Base-by-base conservation (phyloP, 352 stramenopile genomes). In the Phytophthora megakarya region DNA sequence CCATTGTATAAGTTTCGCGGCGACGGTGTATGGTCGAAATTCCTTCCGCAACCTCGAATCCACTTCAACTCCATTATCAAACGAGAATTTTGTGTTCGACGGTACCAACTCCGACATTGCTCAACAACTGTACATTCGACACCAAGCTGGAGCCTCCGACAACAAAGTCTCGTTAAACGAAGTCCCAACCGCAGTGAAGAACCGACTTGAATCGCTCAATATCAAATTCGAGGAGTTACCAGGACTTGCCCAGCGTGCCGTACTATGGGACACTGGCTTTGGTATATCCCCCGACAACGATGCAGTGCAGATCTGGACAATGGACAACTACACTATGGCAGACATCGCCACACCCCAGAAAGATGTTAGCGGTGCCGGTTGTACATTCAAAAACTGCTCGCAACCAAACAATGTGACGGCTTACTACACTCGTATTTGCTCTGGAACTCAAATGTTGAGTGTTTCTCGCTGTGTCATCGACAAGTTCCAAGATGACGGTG, bases 211-310 rank as follows among this genome's bases (percentile, higher is more conserved):
- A 23, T 13, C 21, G 2, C 10, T 75, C 8, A 44, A 55, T n/a
- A 19, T 65, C 53, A 21, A 23, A 11, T 75, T 68, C 43, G 45
- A 49, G 15, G 37, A 65, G 5, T 38, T 78, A 5, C 67, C 67
- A 1, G 69, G 61, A 12, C 45, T 76, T 2, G 57, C 73, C 22
- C 73, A 81, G 28, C 65, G 65, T 15, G 73, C 69, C 2, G 26
- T 78, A 25, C 66, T 81, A 4, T 81, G 73, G 73, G 73, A 81
- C 28, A 53, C 66, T 11, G 73, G 72, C 21, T 76, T 75, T 25
- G 67, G 33, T 35, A 35, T 35, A 18, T 70, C 66, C 18, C 53
- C 53, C 8, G 28, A 21, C 8, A 47, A 57, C 33, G 33, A 64
- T 33, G 33, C 53, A 12, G 22, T 70, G 8, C 54, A 70, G 38